Evolutionary conservation across 768 basidiomycete species (phyloP), one percentile per base, ranked within the genome.

Genomic region (Psilocybe tampanensis): DNA sequence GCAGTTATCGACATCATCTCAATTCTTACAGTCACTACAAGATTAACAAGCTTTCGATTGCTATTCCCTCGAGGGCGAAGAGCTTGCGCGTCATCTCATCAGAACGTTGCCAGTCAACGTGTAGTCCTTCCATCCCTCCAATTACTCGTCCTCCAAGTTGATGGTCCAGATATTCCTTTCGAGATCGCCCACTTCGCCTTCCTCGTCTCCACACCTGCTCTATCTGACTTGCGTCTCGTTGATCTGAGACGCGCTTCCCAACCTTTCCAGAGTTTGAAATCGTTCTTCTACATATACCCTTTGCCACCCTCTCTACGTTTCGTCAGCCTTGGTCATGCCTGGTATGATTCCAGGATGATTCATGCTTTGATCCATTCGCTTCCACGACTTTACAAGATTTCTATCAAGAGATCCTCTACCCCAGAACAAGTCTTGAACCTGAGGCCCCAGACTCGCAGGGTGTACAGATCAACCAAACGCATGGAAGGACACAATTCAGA

Each of bases 1-100:
- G 83, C 86, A 2, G 76, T 84, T 8, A 65, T 76, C 24, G 88
- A 90, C 64, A 73, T 89, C 44, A 64, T 86, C 39, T 73, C 75
- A 23, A 83, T 89, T 70, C 73, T 91, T 23, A 70, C 75, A 56
- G 74, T 88, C 18, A 88, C 84, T 41, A 67, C 71, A 22, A 73
- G 70, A 41, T 71, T 91, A 12, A 73, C 72, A 50, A 81, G 86
- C 51, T 76, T 91, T 51, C 78, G 73, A 49, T 61, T 91, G 21
- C 73, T 80, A 18, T 86, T 89, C 65, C 79, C 81, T 44, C 70
- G 70, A 49, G 78, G 75, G 55, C 68, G 60, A 6, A 51, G 66
- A 19, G 47, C 64, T 2, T 59, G 60, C 64, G 60, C 66, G 51
- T 65, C 65, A 59, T 68, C 60, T 56, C 65, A 64, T 60, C 60